Evolutionary conservation across 78 protist species (phyloP), one percentile per base, ranked within the genome.

Genomic region (Chrysochromulina tobinii): DNA sequence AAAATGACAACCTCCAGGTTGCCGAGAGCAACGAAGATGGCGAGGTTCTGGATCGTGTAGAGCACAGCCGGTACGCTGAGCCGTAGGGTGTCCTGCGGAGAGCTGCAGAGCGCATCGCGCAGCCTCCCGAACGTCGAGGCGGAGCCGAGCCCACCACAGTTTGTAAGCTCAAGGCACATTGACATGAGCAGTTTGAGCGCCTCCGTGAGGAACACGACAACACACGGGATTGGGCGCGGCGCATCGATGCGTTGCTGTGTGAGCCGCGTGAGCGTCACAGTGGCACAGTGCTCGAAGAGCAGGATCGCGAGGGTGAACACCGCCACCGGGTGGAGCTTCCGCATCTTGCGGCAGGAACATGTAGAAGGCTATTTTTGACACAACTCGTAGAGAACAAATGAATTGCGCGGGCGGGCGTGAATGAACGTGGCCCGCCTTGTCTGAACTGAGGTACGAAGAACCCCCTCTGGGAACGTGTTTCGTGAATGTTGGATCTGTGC

Each of bases 11-110:
- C 66, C 12, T 89, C 92, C 38, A 89, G 55, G 75, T 89, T 2
- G 7, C 27, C 58, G 48, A 66, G 18, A n/a, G 92, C 72, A 14
- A 69, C 4, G 85, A 51, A 89, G 59, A 89, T 25, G 50, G 73
- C 18, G 61, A 72, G 48, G 75, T 89, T 89, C 75, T 89, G 92
- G 38, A 73, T 48, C 12, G 77, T 53, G 92, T 64, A 89, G 68
- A 73, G 64, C 23, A 27, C 15, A 14, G 92, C 92, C 18, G 92
- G 92, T 21, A 66, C 61, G 27, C 8, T 6, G 38, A 73, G 54
- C 25, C 27, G 23, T 21, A 89, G 58, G 23, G 92, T 73, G n/a
- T 14, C 69, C 48, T 1, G 21, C 38, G 38, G 38, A 38, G 38
- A 38, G 38, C 38, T 38, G 20, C 54, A 50, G 84, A 18, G 11